phyloP scores from a whole-genome alignment of 495 filamentous ascomycete genomes.

The Xanthoparmelia taractica region DNA sequence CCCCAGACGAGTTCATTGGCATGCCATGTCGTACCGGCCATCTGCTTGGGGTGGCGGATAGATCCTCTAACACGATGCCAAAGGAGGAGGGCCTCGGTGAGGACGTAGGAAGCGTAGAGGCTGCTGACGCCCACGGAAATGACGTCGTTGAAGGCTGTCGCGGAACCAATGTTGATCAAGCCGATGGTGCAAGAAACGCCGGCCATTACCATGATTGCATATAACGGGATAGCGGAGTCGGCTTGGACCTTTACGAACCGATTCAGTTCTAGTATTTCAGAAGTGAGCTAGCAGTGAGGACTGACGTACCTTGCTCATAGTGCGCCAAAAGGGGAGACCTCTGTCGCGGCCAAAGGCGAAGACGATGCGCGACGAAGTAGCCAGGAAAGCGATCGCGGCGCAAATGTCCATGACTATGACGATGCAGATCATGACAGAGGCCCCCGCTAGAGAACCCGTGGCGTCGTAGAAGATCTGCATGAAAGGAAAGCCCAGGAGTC shows the following conservation, averaged over 20 bases:
- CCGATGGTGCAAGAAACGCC: background rate
- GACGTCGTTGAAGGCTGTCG: background rate
- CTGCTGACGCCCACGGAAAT: background rate
- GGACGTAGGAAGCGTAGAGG: background rate
- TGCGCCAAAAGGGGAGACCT: background rate
- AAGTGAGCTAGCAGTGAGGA: background rate
- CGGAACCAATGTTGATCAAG: background rate
- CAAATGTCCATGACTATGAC: background rate
- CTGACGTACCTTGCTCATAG: background rate
- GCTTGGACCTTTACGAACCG: background rate
- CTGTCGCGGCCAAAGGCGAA: background rate
- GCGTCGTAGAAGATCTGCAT: conserved; percentile 32
- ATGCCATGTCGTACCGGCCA: conserved; percentile 26
- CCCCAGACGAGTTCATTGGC: conserved; percentile 38
- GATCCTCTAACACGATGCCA: background rate
- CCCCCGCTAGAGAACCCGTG: conserved; percentile 26
- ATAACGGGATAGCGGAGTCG: background rate
- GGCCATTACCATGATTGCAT: background rate
- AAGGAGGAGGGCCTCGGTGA: background rate
- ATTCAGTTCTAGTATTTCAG: too few relatives aligned
- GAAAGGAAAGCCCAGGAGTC: conserved; percentile 29
- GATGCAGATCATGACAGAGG: conserved; percentile 26
- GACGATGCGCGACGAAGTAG: background rate
- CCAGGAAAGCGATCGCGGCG: background rate
- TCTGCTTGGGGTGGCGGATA: conserved; percentile 18